These are phyloP conservation scores for Trichosporon sp. DNA, from an alignment of 1,284 basidiomycete species.

Conservation along the genomic window DNA sequence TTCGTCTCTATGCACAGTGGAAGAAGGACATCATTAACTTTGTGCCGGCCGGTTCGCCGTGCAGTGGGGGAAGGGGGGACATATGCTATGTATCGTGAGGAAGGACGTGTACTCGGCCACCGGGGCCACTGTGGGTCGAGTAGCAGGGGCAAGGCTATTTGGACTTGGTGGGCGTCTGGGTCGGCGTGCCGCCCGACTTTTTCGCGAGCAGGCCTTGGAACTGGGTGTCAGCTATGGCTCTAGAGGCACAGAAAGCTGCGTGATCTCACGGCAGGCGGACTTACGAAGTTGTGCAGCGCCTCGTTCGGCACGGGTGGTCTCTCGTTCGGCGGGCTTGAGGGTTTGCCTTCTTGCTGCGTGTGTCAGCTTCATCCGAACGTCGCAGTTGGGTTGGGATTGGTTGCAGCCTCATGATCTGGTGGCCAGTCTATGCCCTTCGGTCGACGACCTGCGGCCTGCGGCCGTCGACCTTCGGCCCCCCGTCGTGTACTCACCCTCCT, in stretches of 20 bases:
- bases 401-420: too few species aligned
- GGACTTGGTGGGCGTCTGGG: conserved; percentile 31
- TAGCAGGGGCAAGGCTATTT: conserved; percentile 15
- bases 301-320: conserved; percentile 47
- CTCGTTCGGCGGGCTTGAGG: conserved; percentile 31
- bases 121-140: too few species aligned
- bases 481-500: conserved; percentile 38
- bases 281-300: conserved; percentile 56
- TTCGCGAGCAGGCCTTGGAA: conserved; percentile 52
- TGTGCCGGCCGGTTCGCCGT: background rate
- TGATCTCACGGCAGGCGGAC: conserved; percentile 23
- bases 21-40: background rate
- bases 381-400: too few species aligned
- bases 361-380: conserved; percentile 13
- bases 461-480: too few species aligned
- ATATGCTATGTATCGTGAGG: background rate
- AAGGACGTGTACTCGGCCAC: background rate
- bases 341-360: conserved; percentile 39
- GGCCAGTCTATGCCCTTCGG: too few species aligned
- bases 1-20: background rate
- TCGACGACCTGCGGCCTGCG: too few species aligned
- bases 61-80: too few species aligned
- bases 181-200: conserved; percentile 30
- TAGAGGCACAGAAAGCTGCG: too few species aligned
- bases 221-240: conserved; percentile 31